These are phyloP conservation scores for Colletotrichum eleusines DNA, from an alignment of 2,329 filamentous ascomycete species.

Conservation along the genomic window DNA sequence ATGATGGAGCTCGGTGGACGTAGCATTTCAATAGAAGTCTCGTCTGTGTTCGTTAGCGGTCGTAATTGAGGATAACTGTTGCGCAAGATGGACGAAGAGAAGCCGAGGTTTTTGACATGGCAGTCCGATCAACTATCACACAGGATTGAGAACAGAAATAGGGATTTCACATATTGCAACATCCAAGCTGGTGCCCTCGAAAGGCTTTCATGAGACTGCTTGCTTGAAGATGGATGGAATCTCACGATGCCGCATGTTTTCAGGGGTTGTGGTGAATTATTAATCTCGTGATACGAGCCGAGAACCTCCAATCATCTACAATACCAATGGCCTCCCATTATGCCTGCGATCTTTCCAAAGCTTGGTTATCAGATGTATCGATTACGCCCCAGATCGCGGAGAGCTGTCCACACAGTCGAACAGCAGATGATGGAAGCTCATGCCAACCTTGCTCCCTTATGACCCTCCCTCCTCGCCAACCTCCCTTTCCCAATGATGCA, in stretches of 20 bases:
- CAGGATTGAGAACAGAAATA: not conserved
- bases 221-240: not conserved
- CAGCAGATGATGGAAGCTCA: not conserved
- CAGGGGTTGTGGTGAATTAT: slow-evolving; percentile 15
- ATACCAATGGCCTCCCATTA: slow-evolving; percentile 31
- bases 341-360: slow-evolving; percentile 33
- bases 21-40: not conserved
- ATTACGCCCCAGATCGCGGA: slow-evolving; percentile 5
- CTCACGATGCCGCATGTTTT: not conserved
- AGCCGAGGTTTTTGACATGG: not conserved
- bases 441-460: not conserved
- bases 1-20: no score
- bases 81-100: not conserved
- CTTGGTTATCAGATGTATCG: slow-evolving; percentile 20
- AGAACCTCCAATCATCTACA: slow-evolving; percentile 34
- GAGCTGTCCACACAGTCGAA: not conserved
- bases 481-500: not conserved
- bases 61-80: not conserved
- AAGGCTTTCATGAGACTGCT: not conserved
- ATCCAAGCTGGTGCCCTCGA: not conserved
- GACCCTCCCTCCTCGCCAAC: not conserved
- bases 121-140: not conserved
- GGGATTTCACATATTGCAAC: not conserved
- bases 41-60: not conserved
- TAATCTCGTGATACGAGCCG: slow-evolving; percentile 22